A percentile compares a stretch with the other conserved stretches of the same genome.
Evolutionary conservation across 2,329 filamentous ascomycete species (phyloP).

Genomic region (Graphium sp.): DNA sequence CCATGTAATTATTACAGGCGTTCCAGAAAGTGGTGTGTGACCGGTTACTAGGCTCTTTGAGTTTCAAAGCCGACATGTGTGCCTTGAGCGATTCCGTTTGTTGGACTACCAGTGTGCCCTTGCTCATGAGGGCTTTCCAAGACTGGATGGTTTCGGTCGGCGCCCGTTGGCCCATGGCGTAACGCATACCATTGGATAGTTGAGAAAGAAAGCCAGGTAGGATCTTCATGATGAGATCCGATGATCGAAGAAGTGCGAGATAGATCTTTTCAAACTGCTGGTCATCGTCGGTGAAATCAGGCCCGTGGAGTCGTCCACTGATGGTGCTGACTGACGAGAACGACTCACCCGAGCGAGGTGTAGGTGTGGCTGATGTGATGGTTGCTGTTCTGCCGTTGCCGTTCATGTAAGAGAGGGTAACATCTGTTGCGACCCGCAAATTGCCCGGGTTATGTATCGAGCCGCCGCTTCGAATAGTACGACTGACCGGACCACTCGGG

Average conservation of each 20-base stretch:
- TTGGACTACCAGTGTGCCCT: constrained; percentile 53
- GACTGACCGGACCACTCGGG: constrained; percentile 18
- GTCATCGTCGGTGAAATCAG: constrained; percentile 62
- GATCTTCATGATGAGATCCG: constrained; percentile 54
- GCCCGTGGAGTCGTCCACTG: constrained; percentile 28
- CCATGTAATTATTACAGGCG: constrained; percentile 59
- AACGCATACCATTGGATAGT: constrained; percentile 45
- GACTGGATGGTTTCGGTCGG: constrained; percentile 43
- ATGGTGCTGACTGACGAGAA: constrained; percentile 41
- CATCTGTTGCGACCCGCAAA: constrained; percentile 39
- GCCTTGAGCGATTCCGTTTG: constrained; percentile 57
- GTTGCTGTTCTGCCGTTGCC: constrained; percentile 29
- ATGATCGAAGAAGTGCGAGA: constrained; percentile 54
- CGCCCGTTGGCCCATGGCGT: constrained; percentile 41
- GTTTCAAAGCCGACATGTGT: constrained; percentile 61
- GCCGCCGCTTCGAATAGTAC: constrained; percentile 16
- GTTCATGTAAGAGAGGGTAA: constrained; percentile 29
- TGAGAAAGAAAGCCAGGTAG: constrained; percentile 55
- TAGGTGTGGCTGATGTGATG: constrained; percentile 52
- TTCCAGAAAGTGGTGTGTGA: constrained; percentile 46
- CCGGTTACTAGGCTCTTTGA: constrained; percentile 67
- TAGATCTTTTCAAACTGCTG: constrained; percentile 71
- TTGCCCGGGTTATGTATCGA: constrained; percentile 32
- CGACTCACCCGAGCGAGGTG: constrained; percentile 68
- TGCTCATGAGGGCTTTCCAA: constrained; percentile 56